Evolutionary conservation across 768 basidiomycete genomes (phyloP).

Genomic region (Cystofilobasidium bisporidii): DNA sequence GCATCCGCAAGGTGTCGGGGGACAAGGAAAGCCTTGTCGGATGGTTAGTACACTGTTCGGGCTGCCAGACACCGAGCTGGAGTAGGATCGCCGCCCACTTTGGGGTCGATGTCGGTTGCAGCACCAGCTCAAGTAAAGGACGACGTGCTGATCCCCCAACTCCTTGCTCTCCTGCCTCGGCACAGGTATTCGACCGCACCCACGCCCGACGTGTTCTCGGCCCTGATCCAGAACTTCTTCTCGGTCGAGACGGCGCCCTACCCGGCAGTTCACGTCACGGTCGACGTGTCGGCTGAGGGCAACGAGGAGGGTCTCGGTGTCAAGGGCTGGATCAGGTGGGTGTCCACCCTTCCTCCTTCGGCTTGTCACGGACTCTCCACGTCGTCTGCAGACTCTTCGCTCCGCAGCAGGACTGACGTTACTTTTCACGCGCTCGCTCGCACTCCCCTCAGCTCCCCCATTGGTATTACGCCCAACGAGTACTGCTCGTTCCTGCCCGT

Average conservation of each 20-base stretch:
- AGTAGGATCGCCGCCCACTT: no score
- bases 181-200: conserved; percentile 85
- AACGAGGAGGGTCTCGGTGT: conserved; percentile 54
- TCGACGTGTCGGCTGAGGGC: conserved; percentile 70
- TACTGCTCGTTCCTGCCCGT: conserved; percentile 91
- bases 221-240: conserved; percentile 96
- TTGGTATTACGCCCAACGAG: conserved; percentile 81
- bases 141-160: not conserved
- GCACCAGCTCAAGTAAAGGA: not conserved
- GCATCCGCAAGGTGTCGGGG: conserved; percentile 59
- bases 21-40: conserved; percentile 77
- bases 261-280: conserved; percentile 71
- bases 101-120: not conserved
- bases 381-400: no score
- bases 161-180: not conserved
- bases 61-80: no score
- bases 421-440: not conserved
- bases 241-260: conserved; percentile 79
- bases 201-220: conserved; percentile 83
- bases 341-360: conserved; percentile 3
- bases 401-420: no score
- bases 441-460: conserved; percentile 57
- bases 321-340: conserved; percentile 75
- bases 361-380: no score
- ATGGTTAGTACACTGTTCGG: conserved; percentile 73